Evolutionary conservation across 139 green algal genomes (phyloP), one percentile per base, ranked within the genome.

Genomic region (Astrephomene gubernaculifera): DNA sequence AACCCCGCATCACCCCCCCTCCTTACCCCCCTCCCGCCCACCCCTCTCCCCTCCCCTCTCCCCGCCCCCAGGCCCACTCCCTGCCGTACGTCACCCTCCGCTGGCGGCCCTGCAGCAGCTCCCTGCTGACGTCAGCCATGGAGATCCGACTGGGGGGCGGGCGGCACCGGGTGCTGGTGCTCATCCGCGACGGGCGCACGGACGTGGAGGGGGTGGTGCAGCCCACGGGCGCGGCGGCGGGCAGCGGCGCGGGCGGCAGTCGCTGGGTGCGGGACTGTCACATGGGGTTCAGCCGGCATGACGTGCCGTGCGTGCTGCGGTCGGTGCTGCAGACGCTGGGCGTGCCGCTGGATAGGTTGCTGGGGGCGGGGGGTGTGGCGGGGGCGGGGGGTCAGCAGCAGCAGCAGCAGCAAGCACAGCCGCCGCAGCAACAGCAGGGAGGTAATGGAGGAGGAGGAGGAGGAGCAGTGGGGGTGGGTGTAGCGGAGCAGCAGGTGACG

Each of bases 261-360:
- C 79, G 79, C 63, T 85, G 79, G 79, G 79, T 75, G 44, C 79
- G 79, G 19, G 79, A 85, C 79, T 76, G 63, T 63, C 63, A 76
- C 31, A 67, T 85, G 44, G 64, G 44, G 25, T 85, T 76, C 79
- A 52, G 29, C 21, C 79, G 79, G 31, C 79, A 85, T 33, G 79
- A 85, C 43, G 63, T 85, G 63, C 63, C 63, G 31, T 49, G 44
- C 63, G 79, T 85, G 63, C 79, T 85, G 79, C 63, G 63, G 35
- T 49, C 63, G 9, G n/a, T 75, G 44, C 79, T 83, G 75, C 75
- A 72, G 75, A 72, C 75, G 75, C 60, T 83, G 61, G 75, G 75
- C 39, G 43, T 83, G 57, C 57, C 75, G 29, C 38, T 72, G 60
- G 75, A 71, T 5, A 39, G 75, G 25, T 60, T 83, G 41, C 61